These are phyloP conservation scores for Saccharomyces hybrid DNA, from an alignment of 1,139 yeast genomes.

Conservation along the genomic window DNA sequence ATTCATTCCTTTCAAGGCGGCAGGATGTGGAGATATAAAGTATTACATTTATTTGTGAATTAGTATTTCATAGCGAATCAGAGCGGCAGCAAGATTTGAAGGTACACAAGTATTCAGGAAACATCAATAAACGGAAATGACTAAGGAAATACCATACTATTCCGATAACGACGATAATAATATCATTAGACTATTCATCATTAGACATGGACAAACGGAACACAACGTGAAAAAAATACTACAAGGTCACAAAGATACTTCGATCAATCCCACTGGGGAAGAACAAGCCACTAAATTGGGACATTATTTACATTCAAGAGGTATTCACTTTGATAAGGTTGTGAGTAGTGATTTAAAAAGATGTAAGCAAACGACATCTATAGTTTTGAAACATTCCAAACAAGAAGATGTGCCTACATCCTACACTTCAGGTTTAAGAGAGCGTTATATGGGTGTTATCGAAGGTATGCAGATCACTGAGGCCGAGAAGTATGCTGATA, in stretches of 20 bases:
- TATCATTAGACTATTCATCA: constrained; percentile 48
- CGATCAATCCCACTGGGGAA: constrained; percentile 51
- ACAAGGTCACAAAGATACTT: constrained; percentile 64
- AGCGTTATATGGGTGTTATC: constrained; percentile 70
- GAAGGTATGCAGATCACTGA: constrained; percentile 69
- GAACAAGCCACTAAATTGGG: constrained; percentile 52
- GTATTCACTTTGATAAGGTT: constrained; percentile 40
- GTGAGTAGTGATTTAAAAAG: constrained; percentile 55
- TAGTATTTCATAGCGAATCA: background rate
- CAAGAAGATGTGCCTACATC: constrained; percentile 17
- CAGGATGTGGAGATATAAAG: background rate
- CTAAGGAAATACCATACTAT: constrained; percentile 19
- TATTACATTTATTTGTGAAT: background rate
- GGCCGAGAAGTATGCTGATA: constrained; percentile 51
- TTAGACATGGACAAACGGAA: constrained; percentile 79
- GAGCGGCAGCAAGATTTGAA: background rate
- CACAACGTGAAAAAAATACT: constrained; percentile 57
- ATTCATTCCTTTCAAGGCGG: background rate
- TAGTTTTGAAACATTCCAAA: constrained; percentile 29
- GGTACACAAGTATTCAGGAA: background rate
- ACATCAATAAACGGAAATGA: constrained; percentile 6
- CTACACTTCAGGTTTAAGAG: constrained; percentile 45
- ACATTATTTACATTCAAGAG: constrained; percentile 16
- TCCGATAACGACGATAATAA: constrained; percentile 30
- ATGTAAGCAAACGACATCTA: constrained; percentile 47